These are phyloP conservation scores for Trichosporon asahii DNA, from an alignment of 1,284 basidiomycete genomes.

Conservation along the genomic window DNA sequence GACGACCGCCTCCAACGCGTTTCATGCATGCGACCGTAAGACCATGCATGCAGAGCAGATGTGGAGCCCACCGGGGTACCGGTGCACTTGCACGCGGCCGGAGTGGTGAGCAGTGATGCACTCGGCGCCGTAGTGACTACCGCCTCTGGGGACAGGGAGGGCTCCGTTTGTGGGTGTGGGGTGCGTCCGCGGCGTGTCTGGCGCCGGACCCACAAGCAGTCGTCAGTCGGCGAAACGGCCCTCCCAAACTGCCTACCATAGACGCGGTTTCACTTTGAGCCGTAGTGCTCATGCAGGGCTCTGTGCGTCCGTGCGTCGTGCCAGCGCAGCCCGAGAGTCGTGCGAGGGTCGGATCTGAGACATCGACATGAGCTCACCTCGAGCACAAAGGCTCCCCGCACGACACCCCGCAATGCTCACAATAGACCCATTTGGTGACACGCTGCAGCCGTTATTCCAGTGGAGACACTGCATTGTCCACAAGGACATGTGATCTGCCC, in stretches of 20 bases:
- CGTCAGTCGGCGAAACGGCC: background rate
- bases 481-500: background rate
- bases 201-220: background rate
- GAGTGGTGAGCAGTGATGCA: too few species aligned
- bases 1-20: too few species aligned
- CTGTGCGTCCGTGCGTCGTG: background rate
- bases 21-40: background rate
- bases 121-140: too few species aligned
- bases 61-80: background rate
- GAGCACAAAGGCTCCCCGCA: too few species aligned
- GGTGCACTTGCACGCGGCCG: too few species aligned
- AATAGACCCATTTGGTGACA: background rate
- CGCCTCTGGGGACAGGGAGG: background rate
- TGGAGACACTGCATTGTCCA: background rate
- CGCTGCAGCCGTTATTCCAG: background rate
- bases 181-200: background rate
- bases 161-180: background rate
- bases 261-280: background rate
- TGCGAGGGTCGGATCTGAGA: background rate
- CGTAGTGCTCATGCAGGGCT: too few species aligned
- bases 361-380: background rate
- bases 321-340: too few species aligned
- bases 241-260: background rate
- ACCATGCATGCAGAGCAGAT: background rate
- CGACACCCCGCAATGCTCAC: background rate